Evolutionary conservation across 208 protist species (phyloP).

Genomic region (Naegleria lovaniensis): DNA sequence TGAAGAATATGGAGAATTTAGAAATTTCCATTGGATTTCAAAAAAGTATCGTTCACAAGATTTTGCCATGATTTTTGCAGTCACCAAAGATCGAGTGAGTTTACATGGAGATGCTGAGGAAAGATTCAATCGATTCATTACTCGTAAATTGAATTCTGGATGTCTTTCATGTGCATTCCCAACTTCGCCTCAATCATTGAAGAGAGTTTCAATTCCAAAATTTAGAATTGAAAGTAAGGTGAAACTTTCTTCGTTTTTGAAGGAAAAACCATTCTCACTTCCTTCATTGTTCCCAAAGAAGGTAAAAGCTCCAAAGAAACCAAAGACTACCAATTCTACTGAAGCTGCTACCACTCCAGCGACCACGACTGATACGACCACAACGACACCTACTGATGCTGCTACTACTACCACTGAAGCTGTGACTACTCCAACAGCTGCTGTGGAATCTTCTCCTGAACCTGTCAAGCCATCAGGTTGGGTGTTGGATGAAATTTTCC

Average conservation of each 20-base stretch:
- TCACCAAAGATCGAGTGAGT: not conserved
- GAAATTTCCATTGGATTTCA: not conserved
- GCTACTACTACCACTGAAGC: too few relatives aligned
- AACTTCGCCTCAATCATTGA: not conserved
- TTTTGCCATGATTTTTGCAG: not conserved
- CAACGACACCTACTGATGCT: too few relatives aligned
- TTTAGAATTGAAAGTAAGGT: not conserved
- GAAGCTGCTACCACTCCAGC: not conserved
- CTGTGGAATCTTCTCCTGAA: not conserved
- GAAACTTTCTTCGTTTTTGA: not conserved
- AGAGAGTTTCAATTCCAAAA: not conserved
- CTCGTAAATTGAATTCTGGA: not conserved
- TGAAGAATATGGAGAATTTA: not conserved
- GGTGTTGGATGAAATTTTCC: not conserved
- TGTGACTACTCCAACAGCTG: not conserved
- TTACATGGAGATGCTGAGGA: not conserved
- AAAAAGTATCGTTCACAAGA: not conserved
- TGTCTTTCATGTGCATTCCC: not conserved
- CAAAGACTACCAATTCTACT: not conserved
- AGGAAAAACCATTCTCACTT: not conserved
- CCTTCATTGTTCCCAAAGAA: not conserved
- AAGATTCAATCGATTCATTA: not conserved
- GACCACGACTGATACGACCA: too few relatives aligned
- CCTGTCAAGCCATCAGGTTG: not conserved
- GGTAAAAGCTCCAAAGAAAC: not conserved